Evolutionary conservation across 495 filamentous ascomycete species (phyloP).

Genomic region (Aspergillus bertholletiae): DNA sequence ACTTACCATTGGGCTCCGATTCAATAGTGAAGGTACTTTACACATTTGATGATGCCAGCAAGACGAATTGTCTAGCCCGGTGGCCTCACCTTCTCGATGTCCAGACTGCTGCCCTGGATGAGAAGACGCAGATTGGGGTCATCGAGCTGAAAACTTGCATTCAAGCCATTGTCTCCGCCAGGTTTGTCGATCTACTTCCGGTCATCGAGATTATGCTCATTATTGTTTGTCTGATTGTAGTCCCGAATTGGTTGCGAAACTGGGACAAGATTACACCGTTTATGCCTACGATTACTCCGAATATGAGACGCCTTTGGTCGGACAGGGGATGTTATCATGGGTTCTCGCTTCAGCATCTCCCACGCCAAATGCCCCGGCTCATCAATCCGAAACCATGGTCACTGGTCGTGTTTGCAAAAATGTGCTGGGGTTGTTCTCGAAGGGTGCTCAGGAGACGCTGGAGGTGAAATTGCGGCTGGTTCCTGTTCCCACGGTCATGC

Average conservation of each 20-base stretch:
- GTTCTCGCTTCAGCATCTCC: conserved; percentile 62
- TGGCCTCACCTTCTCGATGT: conserved; percentile 79
- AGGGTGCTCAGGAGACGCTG: conserved; percentile 80
- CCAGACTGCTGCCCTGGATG: conserved; percentile 76
- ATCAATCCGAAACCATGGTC: conserved; percentile 68
- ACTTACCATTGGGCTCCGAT: conserved; percentile 15
- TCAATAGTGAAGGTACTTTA: conserved; percentile 82
- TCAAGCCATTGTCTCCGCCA: conserved; percentile 74
- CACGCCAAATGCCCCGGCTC: conserved; percentile 51
- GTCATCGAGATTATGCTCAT: conserved; percentile 4
- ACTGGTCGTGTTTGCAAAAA: conserved; percentile 90
- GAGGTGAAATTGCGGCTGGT: conserved; percentile 91
- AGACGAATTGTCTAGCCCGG: conserved; percentile 87
- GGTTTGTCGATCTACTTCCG: conserved; percentile 36
- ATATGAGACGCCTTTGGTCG: conserved; percentile 85
- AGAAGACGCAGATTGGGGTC: conserved; percentile 74
- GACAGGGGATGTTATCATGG: conserved; percentile 94
- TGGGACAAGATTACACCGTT: conserved; percentile 89
- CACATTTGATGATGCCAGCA: conserved; percentile 87
- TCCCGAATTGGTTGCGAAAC: conserved; percentile 80
- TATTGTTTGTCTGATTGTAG: conserved; percentile 39
- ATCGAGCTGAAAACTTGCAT: conserved; percentile 89
- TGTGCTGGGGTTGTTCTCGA: conserved; percentile 74
- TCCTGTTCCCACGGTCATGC: conserved; percentile 71
- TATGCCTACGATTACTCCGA: conserved; percentile 98